Base-by-base conservation (phyloP, 192 early-diverging fungal species). In the Backusella mclennaniae region DNA sequence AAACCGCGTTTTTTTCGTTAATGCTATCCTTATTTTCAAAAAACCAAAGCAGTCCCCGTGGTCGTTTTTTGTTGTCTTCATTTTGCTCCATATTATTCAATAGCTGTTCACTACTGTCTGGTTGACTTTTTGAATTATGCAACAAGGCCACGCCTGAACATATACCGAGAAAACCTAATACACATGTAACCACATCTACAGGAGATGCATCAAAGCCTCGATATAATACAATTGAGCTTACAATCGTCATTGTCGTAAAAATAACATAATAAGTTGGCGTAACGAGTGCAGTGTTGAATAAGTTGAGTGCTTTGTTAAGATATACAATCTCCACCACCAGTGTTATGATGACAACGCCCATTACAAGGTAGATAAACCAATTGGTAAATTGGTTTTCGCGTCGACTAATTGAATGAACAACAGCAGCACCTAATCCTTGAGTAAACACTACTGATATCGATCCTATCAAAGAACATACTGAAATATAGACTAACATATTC, bases 181-280 rank as follows among this genome's bases (percentile, higher is more conserved):
- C 88, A 73, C 96, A 87, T 33, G 94, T 93, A 23, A 91, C 85
- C 76, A 97, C 89, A 73, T 93, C 93, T 33, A 90, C 84, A 59
- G 86, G 88, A 1, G 91, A 86, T 33, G 92, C 89, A 41, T 87
- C 84, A 71, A 96, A 94, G 6, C 95, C 96, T 74, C 92, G 91
- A 79, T 93, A 95, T 9, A 98, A 86, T 29, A 96, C 91, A 15
- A 95, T 90, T 1, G 95, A 95, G 19, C 93, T 93, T 67, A 96
- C 83, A 71, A 98, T 96, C 23, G 96, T 98, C 17, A 95, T 89
- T 3, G 95, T 93, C 12, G 95, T 98, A 82, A 98, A 98, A 41
- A 95, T 93, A 9, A 98, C 96, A 76, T 96, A 98, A 89, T 98
- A 98, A 76, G 96, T 94, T 74, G 92, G 90, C n/a, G 90, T 93